A percentile compares a stretch with the other conserved stretches of the same genome.
Evolutionary conservation across 106 monocot genomes (phyloP).

Genomic region (Dendrobium officinale): DNA sequence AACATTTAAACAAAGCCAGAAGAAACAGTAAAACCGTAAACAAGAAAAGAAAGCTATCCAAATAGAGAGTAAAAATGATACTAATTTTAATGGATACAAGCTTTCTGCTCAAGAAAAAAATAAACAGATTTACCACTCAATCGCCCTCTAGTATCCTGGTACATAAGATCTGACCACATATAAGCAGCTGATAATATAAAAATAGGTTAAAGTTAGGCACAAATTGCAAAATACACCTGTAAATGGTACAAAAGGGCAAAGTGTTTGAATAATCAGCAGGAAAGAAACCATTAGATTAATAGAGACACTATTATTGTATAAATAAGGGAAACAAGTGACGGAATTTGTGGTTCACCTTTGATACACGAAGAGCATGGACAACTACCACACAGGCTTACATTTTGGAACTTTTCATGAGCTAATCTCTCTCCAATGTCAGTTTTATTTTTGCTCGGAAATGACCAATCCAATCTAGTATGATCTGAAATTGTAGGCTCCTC

Average conservation of each 20-base stretch:
- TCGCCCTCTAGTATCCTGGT: conserved; percentile 10
- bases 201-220: not conserved
- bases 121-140: not conserved
- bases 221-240: not conserved
- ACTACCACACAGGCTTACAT: not conserved
- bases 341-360: not conserved
- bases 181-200: conserved; percentile 3
- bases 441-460: not conserved
- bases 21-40: not conserved
- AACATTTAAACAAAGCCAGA: not conserved
- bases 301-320: not conserved
- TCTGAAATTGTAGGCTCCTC: not conserved
- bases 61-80: conserved; percentile 1
- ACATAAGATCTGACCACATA: conserved; percentile 8
- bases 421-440: not conserved
- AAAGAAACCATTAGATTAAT: not conserved
- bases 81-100: not conserved
- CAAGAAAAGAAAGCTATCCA: not conserved
- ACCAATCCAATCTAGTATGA: not conserved
- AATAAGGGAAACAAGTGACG: not conserved
- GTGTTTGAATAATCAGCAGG: not conserved
- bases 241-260: not conserved
- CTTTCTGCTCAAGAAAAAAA: not conserved
- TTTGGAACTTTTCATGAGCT: not conserved
- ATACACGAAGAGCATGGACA: conserved; percentile 3